Base-by-base conservation (phyloP, 768 basidiomycete species). In the Favolaschia claudopus region DNA sequence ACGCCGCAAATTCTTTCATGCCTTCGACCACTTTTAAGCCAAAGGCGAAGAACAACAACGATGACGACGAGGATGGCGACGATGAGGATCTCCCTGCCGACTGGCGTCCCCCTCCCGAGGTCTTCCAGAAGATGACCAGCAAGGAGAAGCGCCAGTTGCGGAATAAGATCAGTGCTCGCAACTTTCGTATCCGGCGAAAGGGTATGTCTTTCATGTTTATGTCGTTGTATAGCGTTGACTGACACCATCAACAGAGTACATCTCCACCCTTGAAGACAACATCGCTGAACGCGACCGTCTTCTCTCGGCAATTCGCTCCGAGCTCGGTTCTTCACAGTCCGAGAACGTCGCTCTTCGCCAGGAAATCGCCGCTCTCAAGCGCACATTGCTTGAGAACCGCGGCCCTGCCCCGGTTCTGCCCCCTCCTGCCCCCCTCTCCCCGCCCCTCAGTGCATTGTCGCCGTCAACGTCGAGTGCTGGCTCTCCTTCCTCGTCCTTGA, bases 111-210 rank as follows among this genome's bases (percentile, higher is more conserved):
- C 84, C 87, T 4, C 90, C 95, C 1, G 96, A 97, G 64, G 95
- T 95, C 61, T 97, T 98, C 78, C 89, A 92, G 70, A 98, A 94
- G 74, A 91, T 99, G 85, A 87, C 87, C 6, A 90, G 88, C 68
- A 98, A 96, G 77, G 96, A 99, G 79, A 99, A 99, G 76, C 79
- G 97, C 9, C 96, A 99, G 73, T 78, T 99, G 38, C 74, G 96
- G 47, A 99, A 99, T 79, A 99, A 99, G 87, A 95, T 98, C 66
- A 91, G 89, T 64, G 96, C 96, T 0, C 79, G 96, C 51, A 97
- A 96, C 72, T 98, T 98, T 77, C 83, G 96, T n/a, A 92, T 95
- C 27, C 79, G 96, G 33, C 82, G 95, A 73, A 99, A 98, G 80
- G 96, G 93, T 92, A 27, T 50, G 48, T 62, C 51, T 48, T n/a